Base-by-base conservation (phyloP, 2,329 filamentous ascomycete genomes). In the Fusarium sterilihyphosum region DNA sequence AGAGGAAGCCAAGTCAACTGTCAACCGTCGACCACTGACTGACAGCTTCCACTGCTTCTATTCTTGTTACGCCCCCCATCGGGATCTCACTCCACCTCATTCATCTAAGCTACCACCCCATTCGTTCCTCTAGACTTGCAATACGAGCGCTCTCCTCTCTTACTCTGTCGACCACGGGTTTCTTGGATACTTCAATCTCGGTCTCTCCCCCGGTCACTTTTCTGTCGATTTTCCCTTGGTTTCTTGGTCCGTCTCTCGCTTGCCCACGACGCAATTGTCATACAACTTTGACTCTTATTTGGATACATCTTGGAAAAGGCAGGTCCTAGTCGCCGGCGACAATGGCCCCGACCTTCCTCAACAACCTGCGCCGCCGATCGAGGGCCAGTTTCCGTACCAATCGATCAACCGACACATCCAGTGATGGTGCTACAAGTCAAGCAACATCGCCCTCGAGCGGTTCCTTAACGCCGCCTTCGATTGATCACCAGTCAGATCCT, bases 401-500 rank as follows among this genome's bases (percentile, higher is more conserved):
- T 46, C 87, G 86, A 70, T 90, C 90, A 46, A 90, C 88, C 54
- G 90, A 92, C 77, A 88, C 87, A 14, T 90, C 89, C 53, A 91
- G 89, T 81, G 90, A 90, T 79, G 88, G 87, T 71, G 86, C 86
- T 77, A 83, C 83, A 46, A 88, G 86, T 79, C 87, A 89, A 77
- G 88, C 87, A 76, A 90, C 89, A 38, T 87, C 90, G 60, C 89
- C 89, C 43, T 91, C 90, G 18, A 93, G 88, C 80, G 94, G 91
- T 78, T 92, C 92, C 56, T 85, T 92, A 50, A 95, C 94, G 56
- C 93, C 94, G 43, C 93, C 94, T 1, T 93, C 92, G n/a, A 88
- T 92, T 56, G 86, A 91, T 75, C 88, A 90, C 53, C 88, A 90
- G 67, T 92, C 92, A 66, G 89, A 92, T 72, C 90, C 91, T 31